These are phyloP conservation scores for Camelina sativa DNA, from an alignment of 345 rosid genomes.

Conservation along the genomic window DNA sequence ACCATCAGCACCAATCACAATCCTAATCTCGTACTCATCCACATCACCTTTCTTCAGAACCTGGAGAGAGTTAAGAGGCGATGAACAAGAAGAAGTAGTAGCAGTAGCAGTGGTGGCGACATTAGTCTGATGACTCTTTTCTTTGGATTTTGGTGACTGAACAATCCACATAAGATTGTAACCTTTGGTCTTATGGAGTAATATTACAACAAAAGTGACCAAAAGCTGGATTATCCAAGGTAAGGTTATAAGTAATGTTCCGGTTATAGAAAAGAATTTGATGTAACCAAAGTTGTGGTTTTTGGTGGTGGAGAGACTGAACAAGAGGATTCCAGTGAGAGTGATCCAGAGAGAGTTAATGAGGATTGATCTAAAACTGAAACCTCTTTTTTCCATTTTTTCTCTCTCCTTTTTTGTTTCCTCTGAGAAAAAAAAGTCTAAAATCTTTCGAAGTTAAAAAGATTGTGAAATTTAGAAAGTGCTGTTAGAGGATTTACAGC, in stretches of 20 bases:
- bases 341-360: slow-evolving; percentile 40
- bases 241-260: slow-evolving; percentile 38
- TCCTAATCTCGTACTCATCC: slow-evolving; percentile 33
- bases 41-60: slow-evolving; percentile 32
- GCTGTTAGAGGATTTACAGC: too few species aligned
- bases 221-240: slow-evolving; percentile 45
- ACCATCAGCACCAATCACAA: slow-evolving; percentile 41
- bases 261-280: slow-evolving; percentile 34
- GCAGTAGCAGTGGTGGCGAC: slow-evolving; percentile 5
- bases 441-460: too few species aligned
- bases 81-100: slow-evolving; percentile 25
- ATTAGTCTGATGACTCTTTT: slow-evolving; percentile 5
- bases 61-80: slow-evolving; percentile 39
- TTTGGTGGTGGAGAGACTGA: slow-evolving; percentile 34
- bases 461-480: too few species aligned
- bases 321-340: slow-evolving; percentile 41
- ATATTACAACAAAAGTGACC: slow-evolving; percentile 28
- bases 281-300: slow-evolving; percentile 31
- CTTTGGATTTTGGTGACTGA: slow-evolving; percentile 31
- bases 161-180: slow-evolving; percentile 41
- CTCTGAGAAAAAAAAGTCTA: background rate
- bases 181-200: slow-evolving; percentile 37
- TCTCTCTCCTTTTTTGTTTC: slow-evolving; percentile 14
- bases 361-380: slow-evolving; percentile 24
- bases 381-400: slow-evolving; percentile 33